Evolutionary conservation across 805 yeast species (phyloP).

Genomic region (Wickerhamiella sergipiensis): DNA sequence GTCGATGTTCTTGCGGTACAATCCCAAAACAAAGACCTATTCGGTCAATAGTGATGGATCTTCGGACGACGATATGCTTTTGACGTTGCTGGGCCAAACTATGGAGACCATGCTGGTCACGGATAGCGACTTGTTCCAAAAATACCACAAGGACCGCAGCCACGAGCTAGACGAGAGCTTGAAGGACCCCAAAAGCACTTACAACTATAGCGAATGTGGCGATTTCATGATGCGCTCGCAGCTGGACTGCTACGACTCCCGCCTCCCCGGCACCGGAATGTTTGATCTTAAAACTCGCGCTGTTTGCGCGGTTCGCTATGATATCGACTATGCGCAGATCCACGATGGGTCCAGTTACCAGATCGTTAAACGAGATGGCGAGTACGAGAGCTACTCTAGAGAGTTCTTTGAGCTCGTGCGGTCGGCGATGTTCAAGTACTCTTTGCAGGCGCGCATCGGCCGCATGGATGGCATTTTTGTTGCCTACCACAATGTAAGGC

Average conservation of each 20-base stretch:
- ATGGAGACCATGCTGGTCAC: slow-evolving; percentile 65
- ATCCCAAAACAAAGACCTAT: slow-evolving; percentile 30
- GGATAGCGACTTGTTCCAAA: slow-evolving; percentile 37
- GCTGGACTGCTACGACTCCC: slow-evolving; percentile 63
- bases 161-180: background rate
- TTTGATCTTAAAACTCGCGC: slow-evolving; percentile 91
- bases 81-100: slow-evolving; percentile 65
- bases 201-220: slow-evolving; percentile 61
- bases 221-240: slow-evolving; percentile 78
- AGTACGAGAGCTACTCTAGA: slow-evolving; percentile 65
- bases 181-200: slow-evolving; percentile 24
- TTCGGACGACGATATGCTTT: slow-evolving; percentile 48
- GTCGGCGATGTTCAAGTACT: slow-evolving; percentile 69
- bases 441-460: slow-evolving; percentile 86
- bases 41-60: slow-evolving; percentile 64
- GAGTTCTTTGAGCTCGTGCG: slow-evolving; percentile 65
- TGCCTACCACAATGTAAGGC: slow-evolving; percentile 73
- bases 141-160: slow-evolving; percentile 21
- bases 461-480: slow-evolving; percentile 93
- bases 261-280: slow-evolving; percentile 80
- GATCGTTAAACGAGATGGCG: slow-evolving; percentile 47
- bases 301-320: slow-evolving; percentile 72
- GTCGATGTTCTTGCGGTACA: slow-evolving; percentile 40
- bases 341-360: slow-evolving; percentile 53
- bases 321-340: slow-evolving; percentile 46